Evolutionary conservation across 78 protist genomes (phyloP).

Genomic region (Dictyostelium capitatum): DNA sequence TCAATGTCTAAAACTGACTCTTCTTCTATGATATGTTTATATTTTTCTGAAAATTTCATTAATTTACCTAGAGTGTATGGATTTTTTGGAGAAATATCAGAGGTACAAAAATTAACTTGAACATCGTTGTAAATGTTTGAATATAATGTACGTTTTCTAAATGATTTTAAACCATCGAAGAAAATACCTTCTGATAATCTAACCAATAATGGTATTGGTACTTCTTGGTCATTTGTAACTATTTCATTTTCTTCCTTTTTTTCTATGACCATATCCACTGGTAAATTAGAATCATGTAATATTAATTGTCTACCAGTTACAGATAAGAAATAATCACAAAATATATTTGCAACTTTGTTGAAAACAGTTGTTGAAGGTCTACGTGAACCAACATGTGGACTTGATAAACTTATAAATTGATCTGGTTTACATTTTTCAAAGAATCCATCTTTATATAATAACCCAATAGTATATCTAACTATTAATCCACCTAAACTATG

Average conservation of each 20-base stretch:
- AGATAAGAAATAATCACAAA: background rate
- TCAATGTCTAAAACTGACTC: background rate
- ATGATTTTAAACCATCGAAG: conserved; percentile 11
- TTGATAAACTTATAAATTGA: conserved; percentile 55
- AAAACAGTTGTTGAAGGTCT: conserved; percentile 28
- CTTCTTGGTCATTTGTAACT: conserved; percentile 19
- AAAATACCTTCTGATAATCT: background rate
- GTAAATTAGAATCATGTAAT: conserved; percentile 18
- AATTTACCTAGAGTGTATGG: conserved; percentile 37
- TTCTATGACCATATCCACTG: background rate
- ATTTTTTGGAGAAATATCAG: conserved; percentile 48
- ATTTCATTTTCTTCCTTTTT: conserved; percentile 14
- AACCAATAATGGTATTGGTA: conserved; percentile 16
- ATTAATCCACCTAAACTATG: conserved; percentile 67
- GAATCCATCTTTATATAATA: conserved; percentile 24
- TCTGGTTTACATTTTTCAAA: conserved; percentile 31
- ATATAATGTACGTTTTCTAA: conserved; percentile 38
- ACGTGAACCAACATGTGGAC: conserved; percentile 53
- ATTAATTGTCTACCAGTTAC: conserved; percentile 58
- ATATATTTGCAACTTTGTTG: conserved; percentile 17
- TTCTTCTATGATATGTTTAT: conserved; percentile 25
- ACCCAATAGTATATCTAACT: conserved; percentile 36
- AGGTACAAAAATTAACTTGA: conserved; percentile 59
- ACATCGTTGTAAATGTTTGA: conserved; percentile 58
- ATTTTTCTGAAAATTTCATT: conserved; percentile 11